These are phyloP conservation scores for Sarocladiaceae sp. DNA, from an alignment of 2,329 filamentous ascomycete species.

Conservation along the genomic window DNA sequence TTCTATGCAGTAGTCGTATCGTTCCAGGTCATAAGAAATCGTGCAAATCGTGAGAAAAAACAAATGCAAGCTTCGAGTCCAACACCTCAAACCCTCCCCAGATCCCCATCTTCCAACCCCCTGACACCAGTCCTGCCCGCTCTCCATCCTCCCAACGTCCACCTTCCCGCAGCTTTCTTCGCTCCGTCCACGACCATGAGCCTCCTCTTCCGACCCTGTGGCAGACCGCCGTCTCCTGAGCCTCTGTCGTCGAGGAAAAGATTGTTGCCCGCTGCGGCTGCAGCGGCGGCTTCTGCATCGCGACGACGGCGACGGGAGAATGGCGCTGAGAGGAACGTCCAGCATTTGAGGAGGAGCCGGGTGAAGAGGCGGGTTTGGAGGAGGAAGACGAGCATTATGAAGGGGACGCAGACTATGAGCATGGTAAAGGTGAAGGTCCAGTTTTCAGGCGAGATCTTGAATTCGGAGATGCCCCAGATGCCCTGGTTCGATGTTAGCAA, in stretches of 20 bases:
- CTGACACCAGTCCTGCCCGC: background rate
- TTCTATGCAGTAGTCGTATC: background rate
- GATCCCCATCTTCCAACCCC: background rate
- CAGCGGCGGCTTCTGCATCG: constrained; percentile 4
- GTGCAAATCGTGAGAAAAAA: background rate
- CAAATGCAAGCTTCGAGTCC: background rate
- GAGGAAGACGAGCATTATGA: constrained; percentile 42
- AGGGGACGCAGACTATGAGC: constrained; percentile 55
- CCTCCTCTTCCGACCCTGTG: background rate
- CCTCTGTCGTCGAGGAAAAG: background rate
- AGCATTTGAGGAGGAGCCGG: constrained; percentile 18
- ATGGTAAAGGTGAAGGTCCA: constrained; percentile 54
- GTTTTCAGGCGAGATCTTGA: constrained; percentile 36
- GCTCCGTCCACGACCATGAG: background rate
- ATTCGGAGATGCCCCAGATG: constrained; percentile 50
- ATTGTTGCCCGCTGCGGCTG: constrained; percentile 15
- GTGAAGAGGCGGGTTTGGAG: constrained; percentile 38
- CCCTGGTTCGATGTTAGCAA: constrained; percentile 25
- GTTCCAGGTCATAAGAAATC: constrained; percentile 2
- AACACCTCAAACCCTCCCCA: background rate
- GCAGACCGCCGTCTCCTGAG: background rate
- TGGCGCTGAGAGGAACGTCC: background rate
- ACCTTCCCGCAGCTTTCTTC: constrained; percentile 1
- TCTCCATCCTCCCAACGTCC: background rate
- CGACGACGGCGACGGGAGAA: constrained; percentile 1